Evolutionary conservation across 306 rosid species (phyloP), one percentile per base, ranked within the genome.

Genomic region (Gastrolobium bilobum): DNA sequence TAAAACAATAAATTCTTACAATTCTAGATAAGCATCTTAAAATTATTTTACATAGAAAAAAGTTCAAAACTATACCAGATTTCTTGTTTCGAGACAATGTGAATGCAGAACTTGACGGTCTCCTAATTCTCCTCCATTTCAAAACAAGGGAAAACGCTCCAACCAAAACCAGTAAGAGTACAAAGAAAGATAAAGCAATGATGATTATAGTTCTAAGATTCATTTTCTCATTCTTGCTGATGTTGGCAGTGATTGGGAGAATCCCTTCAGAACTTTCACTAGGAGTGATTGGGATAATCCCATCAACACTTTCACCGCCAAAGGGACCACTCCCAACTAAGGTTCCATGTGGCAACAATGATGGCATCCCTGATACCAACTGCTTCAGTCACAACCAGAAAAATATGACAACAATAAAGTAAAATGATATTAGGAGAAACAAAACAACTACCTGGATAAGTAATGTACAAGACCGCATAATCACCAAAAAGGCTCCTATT

Each of bases 361-460:
- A 86, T 82, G 97, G 89, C 75, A 94, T 81, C 62, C 97, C 99
- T 94, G 91, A 84, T 76, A 81, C 77, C 42, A 67, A 78, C 30
- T 60, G 10, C 68, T 80, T 90, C 77, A 78, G 87, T 81, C 82
- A 83, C 68, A 80, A 76, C 81, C 72, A 53, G 75, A 58, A 87
- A 71, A 38, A 61, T 68, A 59, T 65, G 68, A 65, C 42, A 76
- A 77, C 56, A 65, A 76, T 42, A 71, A 67, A 76, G 78, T 57
- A 80, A 54, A 31, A 71, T 15, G 71, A 20, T 66, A 58, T 68
- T 37, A 62, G 38, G 64, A 68, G 65, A 58, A 68, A 57, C 31
- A 53, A 82, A 83, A 80, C 65, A 81, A 71, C 63, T 88, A 94
- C 99, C 99, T 88, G 97, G 93, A 85, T 92, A 92, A 79, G 71